Percentiles rank a stretch among this genome's conserved stretches.
These are phyloP conservation scores for Balansia obtecta DNA, from an alignment of 2,329 filamentous ascomycete species.

Conservation along the genomic window DNA sequence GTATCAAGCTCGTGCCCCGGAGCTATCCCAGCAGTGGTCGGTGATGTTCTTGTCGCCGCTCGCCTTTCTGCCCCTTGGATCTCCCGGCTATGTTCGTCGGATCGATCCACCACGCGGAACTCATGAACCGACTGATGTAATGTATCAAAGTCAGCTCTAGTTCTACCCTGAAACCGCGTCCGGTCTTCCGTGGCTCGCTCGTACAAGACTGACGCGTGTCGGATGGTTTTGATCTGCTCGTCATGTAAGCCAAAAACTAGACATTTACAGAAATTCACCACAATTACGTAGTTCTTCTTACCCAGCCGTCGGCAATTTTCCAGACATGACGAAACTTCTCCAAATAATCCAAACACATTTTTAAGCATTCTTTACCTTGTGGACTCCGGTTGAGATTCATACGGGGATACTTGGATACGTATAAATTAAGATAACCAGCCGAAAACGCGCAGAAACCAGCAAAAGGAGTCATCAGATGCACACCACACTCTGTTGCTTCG, in stretches of 20 bases:
- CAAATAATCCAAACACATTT: slow-evolving; percentile 16
- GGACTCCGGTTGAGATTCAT: slow-evolving; percentile 26
- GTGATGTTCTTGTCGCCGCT: neutral
- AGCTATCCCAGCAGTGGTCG: neutral
- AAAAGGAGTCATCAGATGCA: slow-evolving; percentile 27
- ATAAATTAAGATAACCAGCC: slow-evolving; percentile 28
- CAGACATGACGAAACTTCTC: slow-evolving; percentile 16
- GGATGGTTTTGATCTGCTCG: slow-evolving; percentile 12
- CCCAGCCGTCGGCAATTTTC: slow-evolving; percentile 19
- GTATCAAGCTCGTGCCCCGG: slow-evolving; percentile 9
- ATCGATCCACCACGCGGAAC: slow-evolving; percentile 18
- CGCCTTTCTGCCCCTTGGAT: slow-evolving; percentile 15
- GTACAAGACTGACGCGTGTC: slow-evolving; percentile 17
- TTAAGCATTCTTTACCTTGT: slow-evolving; percentile 10
- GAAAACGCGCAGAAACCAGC: slow-evolving; percentile 34
- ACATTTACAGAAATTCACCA: neutral
- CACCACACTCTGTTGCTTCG: slow-evolving; percentile 25
- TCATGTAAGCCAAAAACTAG: neutral
- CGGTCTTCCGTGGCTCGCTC: slow-evolving; percentile 12
- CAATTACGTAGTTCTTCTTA: slow-evolving; percentile 2
- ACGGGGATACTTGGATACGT: slow-evolving; percentile 25
- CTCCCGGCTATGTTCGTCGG: slow-evolving; percentile 18
- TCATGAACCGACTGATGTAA: slow-evolving; percentile 20
- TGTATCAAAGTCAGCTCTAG: slow-evolving; percentile 16
- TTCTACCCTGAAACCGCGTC: slow-evolving; percentile 13